Conservation (phyloP, 345 rosid genomes). For the Clarkia xantiana region DNA sequence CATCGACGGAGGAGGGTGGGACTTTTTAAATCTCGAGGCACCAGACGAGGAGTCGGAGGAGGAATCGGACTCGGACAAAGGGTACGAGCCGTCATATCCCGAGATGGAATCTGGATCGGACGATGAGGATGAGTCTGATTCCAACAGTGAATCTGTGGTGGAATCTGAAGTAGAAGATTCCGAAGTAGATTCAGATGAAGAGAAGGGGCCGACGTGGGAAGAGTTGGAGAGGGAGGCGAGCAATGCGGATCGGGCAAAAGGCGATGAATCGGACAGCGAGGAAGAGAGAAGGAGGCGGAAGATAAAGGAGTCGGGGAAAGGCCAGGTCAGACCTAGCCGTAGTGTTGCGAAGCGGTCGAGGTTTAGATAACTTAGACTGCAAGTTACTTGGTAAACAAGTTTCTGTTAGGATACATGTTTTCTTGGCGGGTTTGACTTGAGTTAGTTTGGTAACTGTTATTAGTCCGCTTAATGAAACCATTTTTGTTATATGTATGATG, state of each 20-base stretch:
- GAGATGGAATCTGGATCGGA: conserved; percentile 74
- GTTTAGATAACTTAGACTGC: too few relatives aligned
- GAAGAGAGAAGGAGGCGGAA: conserved; percentile 83
- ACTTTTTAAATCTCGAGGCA: conserved; percentile 72
- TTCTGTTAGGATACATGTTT: too few relatives aligned
- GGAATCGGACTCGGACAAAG: conserved; percentile 74
- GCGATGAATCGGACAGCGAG: conserved; percentile 76
- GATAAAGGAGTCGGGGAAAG: conserved; percentile 63
- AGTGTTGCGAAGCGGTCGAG: too few relatives aligned
- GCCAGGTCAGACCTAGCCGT: conserved; percentile 44
- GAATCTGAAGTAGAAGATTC: conserved; percentile 73
- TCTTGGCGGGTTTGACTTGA: too few relatives aligned
- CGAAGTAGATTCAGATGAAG: conserved; percentile 64
- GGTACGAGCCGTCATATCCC: conserved; percentile 71
- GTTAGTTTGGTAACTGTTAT: too few relatives aligned
- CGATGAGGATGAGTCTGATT: conserved; percentile 26
- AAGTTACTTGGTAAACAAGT: too few relatives aligned
- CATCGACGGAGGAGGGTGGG: conserved; percentile 84
- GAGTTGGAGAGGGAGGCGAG: conserved; percentile 94
- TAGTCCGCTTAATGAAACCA: too few relatives aligned
- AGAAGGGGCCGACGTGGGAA: conserved; percentile 93
- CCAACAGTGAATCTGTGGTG: conserved; percentile 64
- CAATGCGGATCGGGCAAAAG: conserved; percentile 83
- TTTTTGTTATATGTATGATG: too few relatives aligned
- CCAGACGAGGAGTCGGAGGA: conserved; percentile 74